Conservation (phyloP, 768 basidiomycete species). For the Polyporus arcularius region DNA sequence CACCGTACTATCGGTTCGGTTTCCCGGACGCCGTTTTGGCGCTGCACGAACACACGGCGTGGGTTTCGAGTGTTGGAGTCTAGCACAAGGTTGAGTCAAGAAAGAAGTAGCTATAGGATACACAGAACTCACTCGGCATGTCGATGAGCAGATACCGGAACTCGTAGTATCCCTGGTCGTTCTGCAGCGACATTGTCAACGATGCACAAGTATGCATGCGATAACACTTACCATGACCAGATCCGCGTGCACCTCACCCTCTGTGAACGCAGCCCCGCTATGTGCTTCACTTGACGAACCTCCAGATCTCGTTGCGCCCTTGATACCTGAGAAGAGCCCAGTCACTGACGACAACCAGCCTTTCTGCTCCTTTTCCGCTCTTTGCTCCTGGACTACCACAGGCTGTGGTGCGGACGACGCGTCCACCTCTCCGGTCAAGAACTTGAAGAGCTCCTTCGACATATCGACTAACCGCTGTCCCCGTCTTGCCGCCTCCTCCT, state of each 20-base stretch:
- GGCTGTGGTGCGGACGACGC: constrained; percentile 34
- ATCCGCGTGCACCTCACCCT: constrained; percentile 83
- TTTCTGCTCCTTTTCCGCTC: constrained; percentile 34
- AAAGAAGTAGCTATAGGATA: constrained; percentile 30
- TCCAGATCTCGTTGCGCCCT: constrained; percentile 38
- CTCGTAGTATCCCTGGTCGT: constrained; percentile 74
- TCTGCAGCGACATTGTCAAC: constrained; percentile 42
- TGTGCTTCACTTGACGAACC: constrained; percentile 33
- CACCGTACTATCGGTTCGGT: constrained; percentile 73
- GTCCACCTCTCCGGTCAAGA: constrained; percentile 65
- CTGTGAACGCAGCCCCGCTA: constrained; percentile 53
- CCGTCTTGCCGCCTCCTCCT: constrained; percentile 47
- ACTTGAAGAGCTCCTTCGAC: constrained; percentile 63
- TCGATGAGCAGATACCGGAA: constrained; percentile 79
- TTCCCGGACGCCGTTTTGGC: constrained; percentile 64
- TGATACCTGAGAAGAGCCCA: constrained; percentile 70
- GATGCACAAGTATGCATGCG: not conserved
- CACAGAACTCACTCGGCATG: constrained; percentile 63
- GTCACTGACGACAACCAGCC: constrained; percentile 54
- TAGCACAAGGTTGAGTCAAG: constrained; percentile 33
- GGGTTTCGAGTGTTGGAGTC: constrained; percentile 64
- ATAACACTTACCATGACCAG: constrained; percentile 62
- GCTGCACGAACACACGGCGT: constrained; percentile 70
- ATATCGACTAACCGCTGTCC: constrained; percentile 44
- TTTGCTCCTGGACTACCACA: constrained; percentile 32